phyloP scores from a whole-genome alignment of 169 alveolate genomes.

The Amoebophrya sp. region DNA sequence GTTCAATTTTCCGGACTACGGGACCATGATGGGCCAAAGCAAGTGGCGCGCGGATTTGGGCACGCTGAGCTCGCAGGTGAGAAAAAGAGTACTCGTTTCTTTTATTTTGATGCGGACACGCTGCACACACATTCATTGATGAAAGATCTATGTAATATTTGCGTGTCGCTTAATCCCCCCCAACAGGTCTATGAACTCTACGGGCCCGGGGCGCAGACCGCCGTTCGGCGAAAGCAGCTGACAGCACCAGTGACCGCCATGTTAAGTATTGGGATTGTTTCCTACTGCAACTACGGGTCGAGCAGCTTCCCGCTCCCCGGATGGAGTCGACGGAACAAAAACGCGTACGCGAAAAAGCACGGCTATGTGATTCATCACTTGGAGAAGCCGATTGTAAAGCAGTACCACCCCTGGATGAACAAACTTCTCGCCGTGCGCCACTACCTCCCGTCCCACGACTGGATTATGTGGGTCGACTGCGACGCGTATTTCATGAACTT shows the following conservation, averaged over 20 bases:
- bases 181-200: neutral
- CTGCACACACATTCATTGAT: no score
- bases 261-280: neutral
- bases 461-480: conserved; percentile 34
- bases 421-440: neutral
- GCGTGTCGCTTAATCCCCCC: no score
- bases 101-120: no score
- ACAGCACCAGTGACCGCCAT: neutral
- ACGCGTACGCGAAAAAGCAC: neutral
- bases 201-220: neutral
- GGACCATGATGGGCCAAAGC: neutral
- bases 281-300: neutral
- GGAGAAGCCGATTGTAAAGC: neutral
- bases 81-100: no score
- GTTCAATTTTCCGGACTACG: neutral
- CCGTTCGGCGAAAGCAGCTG: neutral
- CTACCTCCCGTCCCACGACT: neutral
- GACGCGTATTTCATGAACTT: conserved; percentile 27
- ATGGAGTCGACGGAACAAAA: neutral
- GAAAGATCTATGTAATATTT: no score
- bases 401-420: conserved; percentile 22
- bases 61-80: neutral
- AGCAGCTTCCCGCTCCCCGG: neutral
- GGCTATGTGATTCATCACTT: neutral
- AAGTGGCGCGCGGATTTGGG: conserved; percentile 21